These are phyloP conservation scores for Cystoderma amianthinum DNA, from an alignment of 768 basidiomycete genomes.

Conservation along the genomic window DNA sequence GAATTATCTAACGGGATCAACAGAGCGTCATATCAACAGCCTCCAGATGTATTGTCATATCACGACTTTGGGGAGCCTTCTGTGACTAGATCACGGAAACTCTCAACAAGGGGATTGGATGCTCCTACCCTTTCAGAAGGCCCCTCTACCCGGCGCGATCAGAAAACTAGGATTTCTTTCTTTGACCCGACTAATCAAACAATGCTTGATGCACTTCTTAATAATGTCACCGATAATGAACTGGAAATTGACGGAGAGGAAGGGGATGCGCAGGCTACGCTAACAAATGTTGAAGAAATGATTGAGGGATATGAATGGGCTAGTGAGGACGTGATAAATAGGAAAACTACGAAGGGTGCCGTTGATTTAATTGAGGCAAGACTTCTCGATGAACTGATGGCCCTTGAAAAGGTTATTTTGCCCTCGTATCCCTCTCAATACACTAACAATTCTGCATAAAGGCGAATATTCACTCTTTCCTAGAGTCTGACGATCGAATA, in stretches of 20 bases:
- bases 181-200: constrained; percentile 79
- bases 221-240: constrained; percentile 32
- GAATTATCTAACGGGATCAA: too few relatives aligned
- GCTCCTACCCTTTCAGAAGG: constrained; percentile 21
- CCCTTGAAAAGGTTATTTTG: constrained; percentile 77
- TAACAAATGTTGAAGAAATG: constrained; percentile 96
- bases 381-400: constrained; percentile 83
- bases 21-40: too few relatives aligned
- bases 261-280: constrained; percentile 72
- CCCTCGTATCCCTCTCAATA: neutral
- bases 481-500: constrained; percentile 93
- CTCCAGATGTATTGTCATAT: too few relatives aligned
- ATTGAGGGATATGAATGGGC: constrained; percentile 98
- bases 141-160: constrained; percentile 43
- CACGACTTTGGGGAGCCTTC: too few relatives aligned
- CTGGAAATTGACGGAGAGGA: constrained; percentile 56
- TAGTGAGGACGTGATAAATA: constrained; percentile 65
- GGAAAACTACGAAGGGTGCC: constrained; percentile 60
- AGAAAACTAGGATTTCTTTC: constrained; percentile 71
- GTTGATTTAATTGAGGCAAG: constrained; percentile 91
- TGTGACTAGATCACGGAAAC: constrained; percentile 18
- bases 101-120: constrained; percentile 11
- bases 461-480: constrained; percentile 97
- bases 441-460: constrained; percentile 19
- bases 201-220: constrained; percentile 54